Base-by-base conservation (phyloP, 2,329 filamentous ascomycete genomes). In the Colletotrichum godetiae region DNA sequence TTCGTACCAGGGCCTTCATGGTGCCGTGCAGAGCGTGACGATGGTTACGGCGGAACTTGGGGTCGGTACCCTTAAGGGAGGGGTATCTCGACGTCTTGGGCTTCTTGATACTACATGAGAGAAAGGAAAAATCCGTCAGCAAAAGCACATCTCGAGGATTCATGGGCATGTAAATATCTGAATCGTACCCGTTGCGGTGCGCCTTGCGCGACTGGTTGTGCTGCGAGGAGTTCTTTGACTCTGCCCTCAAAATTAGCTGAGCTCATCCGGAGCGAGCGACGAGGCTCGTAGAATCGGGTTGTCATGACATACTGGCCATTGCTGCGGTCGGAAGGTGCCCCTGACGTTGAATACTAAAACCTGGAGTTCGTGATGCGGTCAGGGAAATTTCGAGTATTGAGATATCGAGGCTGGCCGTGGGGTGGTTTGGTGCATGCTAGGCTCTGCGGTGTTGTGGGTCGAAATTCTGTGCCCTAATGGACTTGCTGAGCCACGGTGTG, bases 181-280 rank as follows among this genome's bases (percentile, higher is more conserved):
- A 59, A 77, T 89, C 93, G 82, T 93, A 98, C 96, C 97, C 97
- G 91, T 99, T 99, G 86, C 93, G 93, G 93, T 99, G 97, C 89
- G 95, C 95, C 94, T 99, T 99, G 91, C 94, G 94, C 87, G 91
- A 92, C 92, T 97, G 94, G 90, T 98, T 98, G 90, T 98, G 95
- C 92, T 98, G 96, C 84, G 96, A 98, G 89, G 95, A 97, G 93
- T 98, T 98, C 95, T 98, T 98, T 83, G 97, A 98, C 92, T 98
- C 95, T 98, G 85, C 72, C 5, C 19, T 37, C 46, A 4, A 52
- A 52, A 37, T 73, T 52, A 73, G 67, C 37, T 46, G 37, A 29
- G n/a, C 33, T 15, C 19, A 27, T 65, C 3, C 8, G 68, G 67
- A 42, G 77, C 84, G 66, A 85, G 79, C 76, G 76, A 22, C 27